A percentile compares a stretch with the other conserved stretches of the same genome.
These are phyloP conservation scores for Penicillium arizonense DNA, from an alignment of 495 filamentous ascomycete species.

Conservation along the genomic window DNA sequence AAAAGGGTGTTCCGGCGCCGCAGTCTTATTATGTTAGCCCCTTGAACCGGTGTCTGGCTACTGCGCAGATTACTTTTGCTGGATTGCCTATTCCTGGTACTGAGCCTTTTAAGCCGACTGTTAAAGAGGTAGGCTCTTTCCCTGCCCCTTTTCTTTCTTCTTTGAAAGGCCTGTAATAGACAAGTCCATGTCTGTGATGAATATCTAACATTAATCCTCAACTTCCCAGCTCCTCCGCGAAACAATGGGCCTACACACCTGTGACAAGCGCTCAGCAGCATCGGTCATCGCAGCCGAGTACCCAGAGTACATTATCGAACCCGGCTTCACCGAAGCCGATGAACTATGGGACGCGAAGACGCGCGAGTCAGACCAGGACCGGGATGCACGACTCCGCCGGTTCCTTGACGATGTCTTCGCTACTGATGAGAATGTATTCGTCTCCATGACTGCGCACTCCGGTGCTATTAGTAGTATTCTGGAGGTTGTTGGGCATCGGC, in stretches of 20 bases:
- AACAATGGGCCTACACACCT: constrained; percentile 74
- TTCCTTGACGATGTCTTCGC: constrained; percentile 66
- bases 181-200: background rate
- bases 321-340: constrained; percentile 62
- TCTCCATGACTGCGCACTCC: constrained; percentile 72
- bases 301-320: constrained; percentile 62
- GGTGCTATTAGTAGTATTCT: constrained; percentile 64
- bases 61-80: constrained; percentile 61
- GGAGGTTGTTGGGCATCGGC: constrained; percentile 60
- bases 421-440: constrained; percentile 55
- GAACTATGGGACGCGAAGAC: constrained; percentile 52
- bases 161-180: too few species aligned
- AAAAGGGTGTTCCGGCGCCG: constrained; percentile 58
- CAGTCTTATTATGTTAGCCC: constrained; percentile 73
- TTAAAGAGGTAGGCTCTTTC: constrained; percentile 58
- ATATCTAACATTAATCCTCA: background rate
- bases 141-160: too few species aligned
- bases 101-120: constrained; percentile 56
- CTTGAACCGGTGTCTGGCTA: constrained; percentile 67
- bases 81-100: constrained; percentile 49
- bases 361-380: constrained; percentile 55
- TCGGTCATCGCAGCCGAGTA: constrained; percentile 56
- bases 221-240: constrained; percentile 59
- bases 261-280: constrained; percentile 66
- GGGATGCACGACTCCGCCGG: constrained; percentile 51